These are phyloP conservation scores for Naganishia randhawae DNA, from an alignment of 768 basidiomycete genomes.

Conservation along the genomic window DNA sequence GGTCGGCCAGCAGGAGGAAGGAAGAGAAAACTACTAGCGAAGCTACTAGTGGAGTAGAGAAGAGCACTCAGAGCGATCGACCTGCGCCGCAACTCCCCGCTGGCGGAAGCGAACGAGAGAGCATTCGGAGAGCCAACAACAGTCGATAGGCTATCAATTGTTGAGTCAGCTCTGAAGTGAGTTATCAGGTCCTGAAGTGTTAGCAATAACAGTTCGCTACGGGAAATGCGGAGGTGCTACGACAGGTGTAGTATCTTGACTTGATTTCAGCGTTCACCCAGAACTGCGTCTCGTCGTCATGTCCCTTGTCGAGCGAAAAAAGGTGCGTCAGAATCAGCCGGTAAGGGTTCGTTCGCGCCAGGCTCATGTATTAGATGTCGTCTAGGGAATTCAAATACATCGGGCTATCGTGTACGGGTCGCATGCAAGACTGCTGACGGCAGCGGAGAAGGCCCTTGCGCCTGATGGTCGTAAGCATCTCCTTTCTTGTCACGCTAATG, in stretches of 20 bases:
- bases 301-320: conserved; percentile 16
- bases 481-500: background rate
- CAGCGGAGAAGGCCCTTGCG: conserved; percentile 57
- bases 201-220: background rate
- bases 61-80: no score
- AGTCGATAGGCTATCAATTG: no score
- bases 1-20: no score
- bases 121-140: no score
- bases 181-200: no score
- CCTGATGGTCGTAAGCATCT: conserved; percentile 41
- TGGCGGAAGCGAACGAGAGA: no score
- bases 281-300: background rate
- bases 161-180: no score
- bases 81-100: no score
- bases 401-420: conserved; percentile 96
- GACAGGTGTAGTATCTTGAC: background rate
- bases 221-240: background rate
- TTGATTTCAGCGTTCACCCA: background rate
- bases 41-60: no score
- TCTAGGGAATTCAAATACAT: conserved; percentile 76
- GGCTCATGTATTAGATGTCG: background rate
- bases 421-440: conserved; percentile 71
- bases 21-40: no score
- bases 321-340: background rate
- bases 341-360: no score